These are phyloP conservation scores for Ustilago nuda DNA, from an alignment of 1,284 basidiomycete species.

Conservation along the genomic window DNA sequence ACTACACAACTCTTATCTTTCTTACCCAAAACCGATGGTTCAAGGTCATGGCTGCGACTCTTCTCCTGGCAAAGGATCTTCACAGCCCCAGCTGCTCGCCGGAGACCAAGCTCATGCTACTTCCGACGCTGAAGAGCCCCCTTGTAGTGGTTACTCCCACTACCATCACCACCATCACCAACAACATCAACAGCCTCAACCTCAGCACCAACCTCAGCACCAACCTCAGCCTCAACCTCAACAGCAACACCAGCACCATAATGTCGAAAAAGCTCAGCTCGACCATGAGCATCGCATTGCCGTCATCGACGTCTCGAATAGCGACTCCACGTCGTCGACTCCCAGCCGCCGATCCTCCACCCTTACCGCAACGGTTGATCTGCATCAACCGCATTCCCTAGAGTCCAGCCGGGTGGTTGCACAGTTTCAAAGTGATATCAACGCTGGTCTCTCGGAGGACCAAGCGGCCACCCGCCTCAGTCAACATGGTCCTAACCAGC, in stretches of 20 bases:
- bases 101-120: slow-evolving; percentile 38
- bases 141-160: slow-evolving; percentile 61
- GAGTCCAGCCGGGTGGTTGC: slow-evolving; percentile 39
- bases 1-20: slow-evolving; percentile 6
- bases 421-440: slow-evolving; percentile 48
- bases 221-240: slow-evolving; percentile 20
- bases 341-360: slow-evolving; percentile 51
- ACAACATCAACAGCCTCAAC: slow-evolving; percentile 24
- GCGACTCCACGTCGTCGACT: slow-evolving; percentile 29
- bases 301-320: slow-evolving; percentile 35
- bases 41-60: slow-evolving; percentile 49
- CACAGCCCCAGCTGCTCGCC: slow-evolving; percentile 48
- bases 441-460: slow-evolving; percentile 45
- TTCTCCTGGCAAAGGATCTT: slow-evolving; percentile 56
- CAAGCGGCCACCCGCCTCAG: slow-evolving; percentile 44
- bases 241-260: slow-evolving; percentile 20
- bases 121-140: slow-evolving; percentile 53
- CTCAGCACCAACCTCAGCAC: slow-evolving; percentile 19
- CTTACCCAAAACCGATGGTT: slow-evolving; percentile 52
- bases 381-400: slow-evolving; percentile 64
- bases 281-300: slow-evolving; percentile 30
- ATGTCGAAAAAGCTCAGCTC: slow-evolving; percentile 33
- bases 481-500: slow-evolving; percentile 53
- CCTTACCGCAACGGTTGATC: slow-evolving; percentile 50
- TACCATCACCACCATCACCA: slow-evolving; percentile 19